Base-by-base conservation (phyloP, 2,329 filamentous ascomycete species). In the Phaeosphaeria sp. region DNA sequence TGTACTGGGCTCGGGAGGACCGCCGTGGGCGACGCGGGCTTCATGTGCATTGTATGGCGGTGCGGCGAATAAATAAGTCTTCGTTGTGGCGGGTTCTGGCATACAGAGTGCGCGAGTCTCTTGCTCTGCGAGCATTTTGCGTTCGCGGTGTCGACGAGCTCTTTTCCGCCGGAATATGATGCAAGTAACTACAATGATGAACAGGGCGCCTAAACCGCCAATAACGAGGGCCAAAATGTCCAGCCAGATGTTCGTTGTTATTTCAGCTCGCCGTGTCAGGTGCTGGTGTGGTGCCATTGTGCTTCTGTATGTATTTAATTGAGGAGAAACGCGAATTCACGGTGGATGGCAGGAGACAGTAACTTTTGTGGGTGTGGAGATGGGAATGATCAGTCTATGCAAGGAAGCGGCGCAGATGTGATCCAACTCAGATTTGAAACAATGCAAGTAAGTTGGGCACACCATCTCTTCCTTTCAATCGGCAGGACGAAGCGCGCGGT, bases 61-160 rank as follows among this genome's bases (percentile, higher is more conserved):
- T 50, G 20, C 46, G 22, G 13, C 46, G 46, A 23, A 22, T 27
- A n/a, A 4, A 39, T 3, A 39, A n/a, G 36, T 39, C 15, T 39
- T 13, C 15, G 36, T 39, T 15, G 36, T n/a, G 36, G 5, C 36
- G 11, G 36, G 4, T 39, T 39, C 36, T n/a, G 5, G 36, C n/a
- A 17, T 17, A n/a, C 17, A 46, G 50, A 6, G 56, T 47, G 23
- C 56, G 55, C 13, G 46, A 42, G 25, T 39, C 41, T 21, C 51
- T 48, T 30, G 52, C 44, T 61, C 54, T 21, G 63, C 58, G 9
- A 43, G 46, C 44, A 54, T 50, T 46, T 59, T 50, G 46, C 52
- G 46, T 27, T 48, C 44, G 21, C 60, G 57, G 42, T 65, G 55
- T 44, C 54, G 60, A n/a, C 43, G 30, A 9, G 50, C 42, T 6